Base-by-base conservation (phyloP, 495 filamentous ascomycete species). In the Hypoxylon fuscum region DNA sequence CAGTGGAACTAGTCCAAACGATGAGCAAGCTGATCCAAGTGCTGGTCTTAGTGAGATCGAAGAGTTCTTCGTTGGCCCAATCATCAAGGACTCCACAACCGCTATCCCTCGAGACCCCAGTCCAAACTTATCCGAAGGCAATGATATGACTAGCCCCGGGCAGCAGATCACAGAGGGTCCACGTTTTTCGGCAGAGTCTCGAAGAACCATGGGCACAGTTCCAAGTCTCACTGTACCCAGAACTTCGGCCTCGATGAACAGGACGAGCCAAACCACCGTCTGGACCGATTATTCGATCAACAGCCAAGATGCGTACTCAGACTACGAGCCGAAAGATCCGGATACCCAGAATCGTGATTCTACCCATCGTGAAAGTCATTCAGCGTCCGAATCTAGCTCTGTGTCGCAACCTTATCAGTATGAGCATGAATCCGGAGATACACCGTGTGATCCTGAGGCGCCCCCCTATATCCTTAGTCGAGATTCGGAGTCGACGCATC, bases 251-350 rank as follows among this genome's bases (percentile, higher is more conserved):
- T 79, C 78, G 5, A 70, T 71, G 44, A 79, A 82, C 57, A 76
- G 81, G n/a, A 63, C 73, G 17, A 85, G 82, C 54, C 76, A 80
- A 27, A 73, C 77, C 20, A 82, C 82, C 10, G 69, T 76, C 11
- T 85, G 82, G 82, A 85, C 82, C n/a, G 81, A 85, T 70, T 79
- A 79, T 54, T 82, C 82, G 1, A 72, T 85, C 37, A 80, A 79
- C 11, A 81, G 79, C 34, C 66, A 68, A 35, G 78, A 81, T 31
- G 72, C 76, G 5, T 64, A 68, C 46, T 71, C 70, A 5, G 67
- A 68, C 4, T 70, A 66, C 47, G 64, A 59, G 27, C 45, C 51
- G 10, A 59, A 50, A 25, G 65, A 74, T 42, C 59, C 52, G 11
- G 67, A 68, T 55, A 58, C 70, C 25, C 69, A 57, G 35, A 60